phyloP scores from a whole-genome alignment of 805 yeast species.

The Starmerella roubikii region DNA sequence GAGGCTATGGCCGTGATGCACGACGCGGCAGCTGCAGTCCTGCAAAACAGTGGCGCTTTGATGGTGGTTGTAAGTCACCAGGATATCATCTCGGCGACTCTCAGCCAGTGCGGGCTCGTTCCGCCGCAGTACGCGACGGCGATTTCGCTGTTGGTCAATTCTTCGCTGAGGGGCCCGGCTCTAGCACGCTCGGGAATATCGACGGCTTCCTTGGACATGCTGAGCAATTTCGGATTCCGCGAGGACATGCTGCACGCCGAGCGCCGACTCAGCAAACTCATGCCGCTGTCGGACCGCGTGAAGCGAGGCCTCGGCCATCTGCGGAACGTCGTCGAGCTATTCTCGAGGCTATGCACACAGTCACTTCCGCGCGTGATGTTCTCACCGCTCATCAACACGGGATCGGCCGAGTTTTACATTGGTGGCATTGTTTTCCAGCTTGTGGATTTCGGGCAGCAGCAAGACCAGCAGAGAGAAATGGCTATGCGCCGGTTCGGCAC shows the following conservation, averaged over 20 bases:
- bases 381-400: slow-evolving; percentile 79
- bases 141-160: slow-evolving; percentile 62
- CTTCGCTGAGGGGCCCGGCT: slow-evolving; percentile 48
- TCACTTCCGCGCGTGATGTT: slow-evolving; percentile 30
- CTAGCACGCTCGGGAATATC: slow-evolving; percentile 61
- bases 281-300: slow-evolving; percentile 63
- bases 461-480: no score
- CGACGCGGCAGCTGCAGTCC: slow-evolving; percentile 43
- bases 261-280: slow-evolving; percentile 47
- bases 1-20: slow-evolving; percentile 75
- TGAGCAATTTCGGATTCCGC: slow-evolving; percentile 66
- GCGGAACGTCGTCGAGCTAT: slow-evolving; percentile 40
- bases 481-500: slow-evolving; percentile 20
- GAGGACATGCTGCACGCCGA: slow-evolving; percentile 52
- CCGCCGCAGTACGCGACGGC: slow-evolving; percentile 60
- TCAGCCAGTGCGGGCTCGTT: slow-evolving; percentile 71
- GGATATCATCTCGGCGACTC: slow-evolving; percentile 59
- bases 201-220: slow-evolving; percentile 67
- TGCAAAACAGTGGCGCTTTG: slow-evolving; percentile 38
- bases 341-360: slow-evolving; percentile 44
- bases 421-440: slow-evolving; percentile 85
- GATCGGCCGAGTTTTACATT: slow-evolving; percentile 46
- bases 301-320: slow-evolving; percentile 53
- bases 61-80: slow-evolving; percentile 63
- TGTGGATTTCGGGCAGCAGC: slow-evolving; percentile 30